A percentile compares a stretch with the other conserved stretches of the same genome.
Conservation (phyloP, 1,139 yeast genomes). For the Kodamaea plutei region DNA sequence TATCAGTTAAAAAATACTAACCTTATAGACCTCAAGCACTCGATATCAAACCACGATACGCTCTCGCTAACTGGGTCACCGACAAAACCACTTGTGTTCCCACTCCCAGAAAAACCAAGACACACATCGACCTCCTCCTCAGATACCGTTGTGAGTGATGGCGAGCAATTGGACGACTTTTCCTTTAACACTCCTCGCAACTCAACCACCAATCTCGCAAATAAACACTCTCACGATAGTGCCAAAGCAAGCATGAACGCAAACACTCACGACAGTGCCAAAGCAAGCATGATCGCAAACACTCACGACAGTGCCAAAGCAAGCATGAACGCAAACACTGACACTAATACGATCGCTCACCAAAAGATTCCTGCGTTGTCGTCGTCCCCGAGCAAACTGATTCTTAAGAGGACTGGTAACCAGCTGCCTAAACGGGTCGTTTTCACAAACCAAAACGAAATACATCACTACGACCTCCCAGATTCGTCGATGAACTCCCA, state of each 20-base stretch:
- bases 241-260: too few species aligned
- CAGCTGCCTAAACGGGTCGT: constrained; percentile 36
- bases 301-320: too few species aligned
- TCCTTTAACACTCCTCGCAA: constrained; percentile 27
- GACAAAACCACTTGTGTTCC: constrained; percentile 34
- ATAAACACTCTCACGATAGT: too few species aligned
- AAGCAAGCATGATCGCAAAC: constrained; percentile 1
- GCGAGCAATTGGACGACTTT: constrained; percentile 26
- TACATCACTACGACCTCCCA: constrained; percentile 28
- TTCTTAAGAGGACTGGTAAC: constrained; percentile 32
- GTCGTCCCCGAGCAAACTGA: constrained; percentile 43
- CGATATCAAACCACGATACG: constrained; percentile 8
- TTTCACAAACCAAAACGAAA: constrained; percentile 32
- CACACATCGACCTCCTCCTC: constrained; percentile 39
- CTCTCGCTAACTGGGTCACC: constrained; percentile 25
- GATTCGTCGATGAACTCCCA: constrained; percentile 9
- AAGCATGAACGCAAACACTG: too few species aligned
- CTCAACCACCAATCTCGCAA: constrained; percentile 15
- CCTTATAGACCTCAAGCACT: constrained; percentile 4
- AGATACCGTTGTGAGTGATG: constrained; percentile 41
- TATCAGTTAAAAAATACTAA: constrained; percentile 5
- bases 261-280: too few species aligned
- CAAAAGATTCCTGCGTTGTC: too few species aligned
- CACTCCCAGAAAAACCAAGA: constrained; percentile 13
- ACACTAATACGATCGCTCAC: too few species aligned